Base-by-base conservation (phyloP, 768 basidiomycete species). In the Boletus barrowsii region DNA sequence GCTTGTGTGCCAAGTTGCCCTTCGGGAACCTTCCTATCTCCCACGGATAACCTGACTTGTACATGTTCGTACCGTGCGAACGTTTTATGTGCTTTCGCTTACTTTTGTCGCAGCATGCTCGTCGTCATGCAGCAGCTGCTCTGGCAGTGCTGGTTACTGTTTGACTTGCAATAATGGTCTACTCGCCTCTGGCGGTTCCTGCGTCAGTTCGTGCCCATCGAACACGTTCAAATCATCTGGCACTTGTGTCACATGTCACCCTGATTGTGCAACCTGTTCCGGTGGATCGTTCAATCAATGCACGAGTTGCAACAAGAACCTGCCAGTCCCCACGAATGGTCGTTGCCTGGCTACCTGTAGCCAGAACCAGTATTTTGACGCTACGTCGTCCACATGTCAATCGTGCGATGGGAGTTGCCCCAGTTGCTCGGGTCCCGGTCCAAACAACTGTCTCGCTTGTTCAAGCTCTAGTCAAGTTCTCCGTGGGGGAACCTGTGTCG, bases 231-330 rank as follows among this genome's bases (percentile, higher is more conserved):
- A 76, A 49, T 79, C 87, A 11, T 77, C 82, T 30, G 81, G 83
- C 22, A 71, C 80, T 26, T 95, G 93, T 72, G 64, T 83, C 51
- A 62, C 84, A 6, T 96, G 93, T 68, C 92, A 95, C 55, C 83
- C 90, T 0, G 93, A 95, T 65, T 96, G 93, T 63, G 83, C 82
- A 15, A 84, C 87, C 2, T 96, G 93, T 70, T 83, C 83, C 22
- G 91, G 90, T n/a, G 62, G 79, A 20, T 80, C 83, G 0, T 90
- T 90, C 73, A 83, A 82, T 64, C 86, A 93, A 65, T 96, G 93
- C 70, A 77, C 83, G 9, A 80, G 81, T 45, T 94, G 92, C 63
- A 77, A 83, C 32, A 62, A 83, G 26, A 72, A 75, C 20, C 81
- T 84, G 0, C 92, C 90, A 0, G 88, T 93, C 37, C 82, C 86